Evolutionary conservation across 1,284 basidiomycete species (phyloP).

Genomic region (Ceratobasidium sp.): DNA sequence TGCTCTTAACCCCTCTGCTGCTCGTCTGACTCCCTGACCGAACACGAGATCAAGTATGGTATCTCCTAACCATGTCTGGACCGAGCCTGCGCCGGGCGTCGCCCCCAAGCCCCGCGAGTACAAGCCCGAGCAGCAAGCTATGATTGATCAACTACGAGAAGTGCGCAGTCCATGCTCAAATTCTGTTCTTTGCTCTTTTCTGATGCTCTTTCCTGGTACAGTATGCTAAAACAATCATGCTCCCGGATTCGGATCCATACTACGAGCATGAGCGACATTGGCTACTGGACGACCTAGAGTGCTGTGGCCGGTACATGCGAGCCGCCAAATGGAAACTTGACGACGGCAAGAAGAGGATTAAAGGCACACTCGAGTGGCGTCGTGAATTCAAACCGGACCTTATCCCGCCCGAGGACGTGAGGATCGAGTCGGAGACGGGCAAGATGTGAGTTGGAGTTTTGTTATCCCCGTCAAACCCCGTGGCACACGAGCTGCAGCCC

Average conservation of each 20-base stretch:
- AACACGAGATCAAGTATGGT: slow-evolving; percentile 45
- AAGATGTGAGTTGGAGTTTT: slow-evolving; percentile 73
- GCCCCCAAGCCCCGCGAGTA: slow-evolving; percentile 67
- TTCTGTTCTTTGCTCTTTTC: slow-evolving; percentile 5
- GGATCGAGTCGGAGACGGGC: slow-evolving; percentile 78
- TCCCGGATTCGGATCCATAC: slow-evolving; percentile 74
- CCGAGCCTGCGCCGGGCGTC: slow-evolving; percentile 55
- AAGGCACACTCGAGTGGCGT: slow-evolving; percentile 80
- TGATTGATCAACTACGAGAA: slow-evolving; percentile 68
- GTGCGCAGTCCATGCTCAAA: slow-evolving; percentile 56
- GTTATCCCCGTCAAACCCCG: neutral
- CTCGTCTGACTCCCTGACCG: neutral
- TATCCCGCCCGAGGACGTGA: slow-evolving; percentile 76
- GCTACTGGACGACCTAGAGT: slow-evolving; percentile 70
- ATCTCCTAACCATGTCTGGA: slow-evolving; percentile 57
- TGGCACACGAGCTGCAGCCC: neutral
- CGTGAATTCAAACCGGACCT: slow-evolving; percentile 82
- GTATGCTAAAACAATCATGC: slow-evolving; percentile 68
- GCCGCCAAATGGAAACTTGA: slow-evolving; percentile 82
- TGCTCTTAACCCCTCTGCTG: neutral
- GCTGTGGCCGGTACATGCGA: slow-evolving; percentile 80
- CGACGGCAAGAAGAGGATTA: slow-evolving; percentile 78
- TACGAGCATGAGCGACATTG: slow-evolving; percentile 77
- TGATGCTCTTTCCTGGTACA: slow-evolving; percentile 48
- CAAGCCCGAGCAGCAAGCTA: slow-evolving; percentile 64